phyloP scores from a whole-genome alignment of 2,329 filamentous ascomycete species.

The Aspergillus eucalypticola region DNA sequence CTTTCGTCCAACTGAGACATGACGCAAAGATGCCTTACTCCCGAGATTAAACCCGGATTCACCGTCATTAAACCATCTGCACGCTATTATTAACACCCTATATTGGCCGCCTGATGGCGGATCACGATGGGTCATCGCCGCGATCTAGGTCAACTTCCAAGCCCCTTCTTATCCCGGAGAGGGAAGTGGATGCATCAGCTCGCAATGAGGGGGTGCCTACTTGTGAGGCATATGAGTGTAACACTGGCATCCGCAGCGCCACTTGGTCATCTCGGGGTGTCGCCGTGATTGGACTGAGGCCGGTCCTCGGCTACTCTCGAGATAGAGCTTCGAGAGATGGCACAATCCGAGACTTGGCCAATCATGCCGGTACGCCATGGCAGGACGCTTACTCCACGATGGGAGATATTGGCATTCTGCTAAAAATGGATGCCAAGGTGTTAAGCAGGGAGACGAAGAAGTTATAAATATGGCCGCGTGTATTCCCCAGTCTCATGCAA shows the following conservation, averaged over 20 bases:
- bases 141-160: not conserved
- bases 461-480: slow-evolving; percentile 6
- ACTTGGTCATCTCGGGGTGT: not conserved
- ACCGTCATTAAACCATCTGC: slow-evolving; percentile 1
- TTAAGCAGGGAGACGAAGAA: not conserved
- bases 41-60: not conserved
- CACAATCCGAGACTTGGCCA: slow-evolving; percentile 10
- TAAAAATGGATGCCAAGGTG: not conserved
- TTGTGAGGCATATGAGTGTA: not conserved
- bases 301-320: not conserved
- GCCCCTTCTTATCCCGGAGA: not conserved
- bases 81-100: not conserved
- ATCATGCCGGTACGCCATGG: not conserved
- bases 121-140: not conserved
- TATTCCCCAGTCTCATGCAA: not conserved
- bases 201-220: not conserved
- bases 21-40: slow-evolving; percentile 9
- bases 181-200: not conserved
- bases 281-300: not conserved
- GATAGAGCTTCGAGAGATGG: not conserved
- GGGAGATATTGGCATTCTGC: not conserved
- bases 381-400: not conserved
- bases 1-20: slow-evolving; percentile 6
- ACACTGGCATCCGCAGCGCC: not conserved
- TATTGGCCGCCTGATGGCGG: not conserved